These are phyloP conservation scores for Rhododendron williamsianum DNA, from an alignment of 148 eudicot species.

Conservation along the genomic window DNA sequence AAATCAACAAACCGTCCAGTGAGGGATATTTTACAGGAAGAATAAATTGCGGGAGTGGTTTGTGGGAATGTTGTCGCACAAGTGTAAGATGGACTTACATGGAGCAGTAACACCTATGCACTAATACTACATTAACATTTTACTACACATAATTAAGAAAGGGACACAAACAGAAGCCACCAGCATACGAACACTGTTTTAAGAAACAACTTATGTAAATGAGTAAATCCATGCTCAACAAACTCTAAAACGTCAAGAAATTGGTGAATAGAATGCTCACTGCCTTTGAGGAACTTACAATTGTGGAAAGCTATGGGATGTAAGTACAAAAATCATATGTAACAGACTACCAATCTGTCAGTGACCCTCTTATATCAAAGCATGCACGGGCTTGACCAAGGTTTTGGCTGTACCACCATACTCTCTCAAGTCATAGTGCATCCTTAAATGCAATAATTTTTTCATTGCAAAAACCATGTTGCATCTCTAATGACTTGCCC, in stretches of 20 bases:
- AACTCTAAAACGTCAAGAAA: not conserved
- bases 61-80: not conserved
- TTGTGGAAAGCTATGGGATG: not conserved
- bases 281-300: not conserved
- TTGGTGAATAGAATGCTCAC: not conserved
- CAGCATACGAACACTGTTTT: not conserved
- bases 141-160: not conserved
- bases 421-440: not conserved
- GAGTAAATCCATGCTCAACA: not conserved
- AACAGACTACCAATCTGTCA: not conserved
- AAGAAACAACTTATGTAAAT: not conserved
- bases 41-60: not conserved
- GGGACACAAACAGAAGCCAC: not conserved
- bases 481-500: too few relatives aligned
- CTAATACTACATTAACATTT: not conserved
- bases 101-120: not conserved
- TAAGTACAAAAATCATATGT: not conserved
- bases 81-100: not conserved
- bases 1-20: not conserved
- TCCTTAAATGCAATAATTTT: not conserved
- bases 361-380: not conserved
- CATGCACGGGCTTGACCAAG: not conserved
- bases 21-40: not conserved
- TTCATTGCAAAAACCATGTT: not conserved
- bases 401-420: conserved; percentile 4